These are phyloP conservation scores for Nakazawaea pomicola DNA, from an alignment of 805 yeast genomes.

Conservation along the genomic window DNA sequence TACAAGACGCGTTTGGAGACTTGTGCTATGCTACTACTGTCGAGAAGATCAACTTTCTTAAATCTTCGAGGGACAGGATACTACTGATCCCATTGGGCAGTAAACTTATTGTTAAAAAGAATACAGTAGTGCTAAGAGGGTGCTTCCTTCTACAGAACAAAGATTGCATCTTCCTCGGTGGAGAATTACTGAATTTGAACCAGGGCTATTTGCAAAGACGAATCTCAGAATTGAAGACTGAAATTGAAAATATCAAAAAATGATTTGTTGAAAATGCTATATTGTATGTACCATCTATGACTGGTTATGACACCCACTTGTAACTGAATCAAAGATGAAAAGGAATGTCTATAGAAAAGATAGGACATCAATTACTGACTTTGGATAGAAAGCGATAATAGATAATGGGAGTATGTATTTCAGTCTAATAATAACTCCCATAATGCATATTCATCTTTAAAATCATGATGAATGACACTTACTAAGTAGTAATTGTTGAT, in stretches of 20 bases:
- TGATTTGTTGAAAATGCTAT: not conserved
- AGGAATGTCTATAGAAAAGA: too few species aligned
- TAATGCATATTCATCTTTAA: slow-evolving; percentile 61
- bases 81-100: slow-evolving; percentile 51
- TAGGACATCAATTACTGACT: too few species aligned
- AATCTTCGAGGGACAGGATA: slow-evolving; percentile 18
- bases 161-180: slow-evolving; percentile 23
- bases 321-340: too few species aligned
- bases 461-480: slow-evolving; percentile 86
- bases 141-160: slow-evolving; percentile 30
- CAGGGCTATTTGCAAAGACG: slow-evolving; percentile 25
- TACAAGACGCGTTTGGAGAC: slow-evolving; percentile 50
- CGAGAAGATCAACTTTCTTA: slow-evolving; percentile 45
- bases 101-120: slow-evolving; percentile 44
- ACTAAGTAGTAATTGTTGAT: slow-evolving; percentile 66
- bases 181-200: slow-evolving; percentile 24
- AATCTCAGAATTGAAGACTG: slow-evolving; percentile 31
- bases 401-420: too few species aligned
- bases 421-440: slow-evolving; percentile 51
- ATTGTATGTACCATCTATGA: not conserved
- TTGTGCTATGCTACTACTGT: slow-evolving; percentile 54
- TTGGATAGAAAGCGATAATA: too few species aligned
- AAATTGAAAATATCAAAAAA: slow-evolving; percentile 17
- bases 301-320: too few species aligned
- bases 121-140: slow-evolving; percentile 44